Conservation (phyloP, 2,329 filamentous ascomycete genomes). For the Rhinocladiella similis region DNA sequence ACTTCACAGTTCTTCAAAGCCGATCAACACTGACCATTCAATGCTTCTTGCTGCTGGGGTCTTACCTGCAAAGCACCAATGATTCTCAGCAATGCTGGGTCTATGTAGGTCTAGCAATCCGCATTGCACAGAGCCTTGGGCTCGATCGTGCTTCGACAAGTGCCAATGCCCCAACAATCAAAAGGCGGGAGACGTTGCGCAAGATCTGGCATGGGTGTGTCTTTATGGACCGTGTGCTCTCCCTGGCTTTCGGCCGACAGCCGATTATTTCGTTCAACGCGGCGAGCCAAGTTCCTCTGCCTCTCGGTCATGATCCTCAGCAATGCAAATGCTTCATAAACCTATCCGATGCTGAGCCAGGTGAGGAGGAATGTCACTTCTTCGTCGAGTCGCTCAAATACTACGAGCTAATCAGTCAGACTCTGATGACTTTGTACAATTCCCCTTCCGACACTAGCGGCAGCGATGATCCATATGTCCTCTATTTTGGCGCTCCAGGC, state of each 20-base stretch:
- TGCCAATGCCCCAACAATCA: slow-evolving; percentile 28
- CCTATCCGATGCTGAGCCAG: no score
- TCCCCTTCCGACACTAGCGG: not conserved
- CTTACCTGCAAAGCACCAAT: slow-evolving; percentile 52
- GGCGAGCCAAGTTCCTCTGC: slow-evolving; percentile 9
- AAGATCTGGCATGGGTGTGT: slow-evolving; percentile 40
- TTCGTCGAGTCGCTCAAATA: slow-evolving; percentile 16
- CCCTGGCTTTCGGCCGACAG: slow-evolving; percentile 17
- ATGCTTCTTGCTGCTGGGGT: slow-evolving; percentile 49
- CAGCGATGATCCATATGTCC: not conserved
- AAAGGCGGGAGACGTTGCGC: slow-evolving; percentile 29
- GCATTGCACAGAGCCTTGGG: slow-evolving; percentile 49
- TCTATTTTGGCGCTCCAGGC: slow-evolving; percentile 11
- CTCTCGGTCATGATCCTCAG: slow-evolving; percentile 2
- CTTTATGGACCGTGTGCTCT: slow-evolving; percentile 35
- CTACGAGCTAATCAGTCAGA: slow-evolving; percentile 17
- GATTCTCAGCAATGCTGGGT: slow-evolving; percentile 53
- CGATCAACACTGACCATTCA: slow-evolving; percentile 48
- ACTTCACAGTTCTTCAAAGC: slow-evolving; percentile 40
- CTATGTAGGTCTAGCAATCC: slow-evolving; percentile 47
- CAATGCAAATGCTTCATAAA: not conserved
- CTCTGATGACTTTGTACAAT: slow-evolving; percentile 13
- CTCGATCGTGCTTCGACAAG: slow-evolving; percentile 44
- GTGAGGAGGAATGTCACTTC: slow-evolving; percentile 8
- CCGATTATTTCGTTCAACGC: slow-evolving; percentile 17